A percentile compares a stretch with the other conserved stretches of the same genome.
phyloP scores from a whole-genome alignment of 2,329 filamentous ascomycete genomes.

The Trichoderma pleuroti region DNA sequence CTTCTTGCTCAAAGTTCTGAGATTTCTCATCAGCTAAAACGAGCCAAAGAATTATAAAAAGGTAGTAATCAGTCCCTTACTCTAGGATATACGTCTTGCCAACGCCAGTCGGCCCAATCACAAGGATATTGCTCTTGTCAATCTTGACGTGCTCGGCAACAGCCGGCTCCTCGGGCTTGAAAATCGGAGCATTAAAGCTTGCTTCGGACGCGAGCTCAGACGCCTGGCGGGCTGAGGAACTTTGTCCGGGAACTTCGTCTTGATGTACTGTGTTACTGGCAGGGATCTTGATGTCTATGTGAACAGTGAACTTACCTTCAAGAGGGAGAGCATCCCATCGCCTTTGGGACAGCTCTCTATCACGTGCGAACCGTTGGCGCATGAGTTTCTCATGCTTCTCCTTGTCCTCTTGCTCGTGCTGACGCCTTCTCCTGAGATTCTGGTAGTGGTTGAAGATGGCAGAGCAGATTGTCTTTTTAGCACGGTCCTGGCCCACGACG shows the following conservation, averaged over 20 bases:
- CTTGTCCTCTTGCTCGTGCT: constrained; percentile 67
- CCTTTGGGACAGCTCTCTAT: constrained; percentile 56
- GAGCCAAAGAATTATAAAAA: neutral
- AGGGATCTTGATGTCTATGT: neutral
- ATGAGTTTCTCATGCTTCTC: constrained; percentile 60
- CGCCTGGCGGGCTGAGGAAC: constrained; percentile 44
- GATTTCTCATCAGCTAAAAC: constrained; percentile 24
- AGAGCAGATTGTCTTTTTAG: constrained; percentile 88
- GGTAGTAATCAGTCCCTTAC: constrained; percentile 38
- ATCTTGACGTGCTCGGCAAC: constrained; percentile 61
- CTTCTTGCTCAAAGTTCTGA: constrained; percentile 81
- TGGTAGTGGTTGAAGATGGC: constrained; percentile 98
- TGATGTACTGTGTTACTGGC: neutral
- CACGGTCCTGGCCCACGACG: constrained; percentile 91
- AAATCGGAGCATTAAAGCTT: constrained; percentile 42
- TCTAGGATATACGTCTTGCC: constrained; percentile 93
- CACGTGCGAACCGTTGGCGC: constrained; percentile 67
- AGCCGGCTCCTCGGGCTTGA: constrained; percentile 46
- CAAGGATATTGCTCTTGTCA: constrained; percentile 90
- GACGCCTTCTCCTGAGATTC: constrained; percentile 71
- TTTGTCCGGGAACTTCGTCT: constrained; percentile 56
- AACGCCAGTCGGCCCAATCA: constrained; percentile 89
- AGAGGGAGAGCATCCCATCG: constrained; percentile 65
- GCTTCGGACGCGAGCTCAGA: constrained; percentile 36
- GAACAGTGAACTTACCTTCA: constrained; percentile 59